Evolutionary conservation across 805 yeast species (phyloP), one percentile per base, ranked within the genome.

Genomic region (Priceomyces haplophilus): DNA sequence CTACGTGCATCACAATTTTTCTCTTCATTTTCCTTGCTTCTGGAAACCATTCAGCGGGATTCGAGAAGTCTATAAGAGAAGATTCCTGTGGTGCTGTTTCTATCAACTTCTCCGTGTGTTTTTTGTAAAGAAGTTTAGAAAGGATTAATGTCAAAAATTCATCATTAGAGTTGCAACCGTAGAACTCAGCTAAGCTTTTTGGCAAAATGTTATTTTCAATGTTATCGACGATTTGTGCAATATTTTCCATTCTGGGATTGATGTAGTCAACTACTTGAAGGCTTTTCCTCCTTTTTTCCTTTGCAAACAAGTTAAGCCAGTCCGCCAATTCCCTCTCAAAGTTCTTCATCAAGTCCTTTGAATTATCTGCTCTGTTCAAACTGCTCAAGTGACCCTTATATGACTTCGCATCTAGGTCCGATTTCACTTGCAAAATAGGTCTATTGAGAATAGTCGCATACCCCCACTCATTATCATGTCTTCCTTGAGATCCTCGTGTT

Each of bases 1-100:
- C 99, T 8, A 93, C 87, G 59, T 93, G 99, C 81, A 93, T 78
- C n/a, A 85, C 75, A 38, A 93, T 73, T 39, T 84, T 82, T 31
- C 99, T 71, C 49, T 80, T 82, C 68, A 88, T 70, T 48, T 80
- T 78, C 31, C 98, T 72, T 0, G 99, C 95, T 35, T 74, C 80
- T 0, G 98, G 96, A 54, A 74, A 93, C 89, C 95, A 85, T 50
- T 67, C 67, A 3, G 71, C 68, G 7, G 75, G 75, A 40, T 67
- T 59, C 3, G 63, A 55, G 15, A 63, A 53, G 38, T 65, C 70
- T 5, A 64, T 52, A 15, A 44, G 40, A 15, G 47, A 42, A 21
- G 41, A 31, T 37, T 44, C 39, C 12, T n/a, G 44, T 31, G 48
- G 43, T 3, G 51, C 27, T 8, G 41, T 32, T 10, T 36, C 41